Conservation (phyloP, 495 filamentous ascomycete species). For the Lophiostoma macrostomum region DNA sequence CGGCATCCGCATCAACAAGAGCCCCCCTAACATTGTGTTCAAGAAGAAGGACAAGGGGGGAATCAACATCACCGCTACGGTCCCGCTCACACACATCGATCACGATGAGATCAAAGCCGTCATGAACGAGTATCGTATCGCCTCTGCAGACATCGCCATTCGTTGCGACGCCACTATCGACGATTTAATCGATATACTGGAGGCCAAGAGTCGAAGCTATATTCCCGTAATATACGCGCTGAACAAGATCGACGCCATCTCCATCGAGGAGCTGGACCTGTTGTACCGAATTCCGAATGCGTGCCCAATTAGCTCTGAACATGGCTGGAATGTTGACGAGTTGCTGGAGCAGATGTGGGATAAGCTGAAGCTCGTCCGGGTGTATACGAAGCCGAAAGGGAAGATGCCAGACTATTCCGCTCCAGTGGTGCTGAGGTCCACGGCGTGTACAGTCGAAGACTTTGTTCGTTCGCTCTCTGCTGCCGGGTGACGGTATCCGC, state of each 20-base stretch:
- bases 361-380: constrained; percentile 81
- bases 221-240: constrained; percentile 97
- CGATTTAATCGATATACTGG: constrained; percentile 92
- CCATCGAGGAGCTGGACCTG: constrained; percentile 93
- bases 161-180: constrained; percentile 90
- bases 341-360: constrained; percentile 98
- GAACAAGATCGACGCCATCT: constrained; percentile 98
- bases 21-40: constrained; percentile 94
- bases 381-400: constrained; percentile 98
- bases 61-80: constrained; percentile 87
- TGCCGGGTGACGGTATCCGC: constrained; percentile 5
- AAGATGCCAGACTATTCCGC: constrained; percentile 87
- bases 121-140: constrained; percentile 94
- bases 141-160: constrained; percentile 96
- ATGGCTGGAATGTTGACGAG: constrained; percentile 98
- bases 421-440: constrained; percentile 83
- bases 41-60: constrained; percentile 99
- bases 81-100: constrained; percentile 87
- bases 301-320: constrained; percentile 93
- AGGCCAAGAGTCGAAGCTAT: constrained; percentile 92
- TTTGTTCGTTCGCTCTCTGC: constrained; percentile 64
- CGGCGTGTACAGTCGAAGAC: constrained; percentile 86
- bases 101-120: constrained; percentile 96
- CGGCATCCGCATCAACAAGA: constrained; percentile 96
- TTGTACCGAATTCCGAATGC: constrained; percentile 96